Conservation (phyloP, 1,139 yeast species). For the Taphrina wiesneri region DNA sequence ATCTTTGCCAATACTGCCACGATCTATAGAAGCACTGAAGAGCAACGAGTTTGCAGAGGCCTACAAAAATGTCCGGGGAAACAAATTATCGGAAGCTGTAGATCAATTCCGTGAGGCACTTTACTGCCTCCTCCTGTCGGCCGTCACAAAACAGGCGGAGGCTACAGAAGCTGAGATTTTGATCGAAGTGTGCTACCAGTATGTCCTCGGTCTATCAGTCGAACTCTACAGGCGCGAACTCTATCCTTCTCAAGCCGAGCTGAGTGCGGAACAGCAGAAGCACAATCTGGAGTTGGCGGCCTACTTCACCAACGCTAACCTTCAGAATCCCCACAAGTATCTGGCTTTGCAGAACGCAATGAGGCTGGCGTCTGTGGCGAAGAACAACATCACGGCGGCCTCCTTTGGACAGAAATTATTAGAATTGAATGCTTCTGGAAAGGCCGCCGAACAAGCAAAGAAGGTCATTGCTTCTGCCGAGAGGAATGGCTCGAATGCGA, state of each 20-base stretch:
- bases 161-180: slow-evolving; percentile 66
- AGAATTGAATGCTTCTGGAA: slow-evolving; percentile 65
- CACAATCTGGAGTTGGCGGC: slow-evolving; percentile 94
- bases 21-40: slow-evolving; percentile 50
- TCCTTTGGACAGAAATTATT: slow-evolving; percentile 85
- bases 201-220: slow-evolving; percentile 85
- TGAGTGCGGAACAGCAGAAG: slow-evolving; percentile 59
- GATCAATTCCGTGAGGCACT: slow-evolving; percentile 74
- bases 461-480: slow-evolving; percentile 81
- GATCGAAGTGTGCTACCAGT: slow-evolving; percentile 76
- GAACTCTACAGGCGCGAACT: slow-evolving; percentile 84
- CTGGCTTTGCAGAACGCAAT: slow-evolving; percentile 94
- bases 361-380: slow-evolving; percentile 84
- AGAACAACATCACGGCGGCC: slow-evolving; percentile 85
- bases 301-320: slow-evolving; percentile 81
- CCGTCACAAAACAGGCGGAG: slow-evolving; percentile 72
- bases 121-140: slow-evolving; percentile 69
- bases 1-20: slow-evolving; percentile 71
- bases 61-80: slow-evolving; percentile 77
- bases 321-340: slow-evolving; percentile 78
- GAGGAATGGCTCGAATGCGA: slow-evolving; percentile 74
- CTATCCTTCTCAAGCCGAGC: slow-evolving; percentile 45
- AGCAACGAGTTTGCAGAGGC: slow-evolving; percentile 69
- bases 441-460: slow-evolving; percentile 77
- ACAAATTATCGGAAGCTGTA: slow-evolving; percentile 79